A percentile compares a stretch with the other conserved stretches of the same genome.
Evolutionary conservation across 441 rosid species (phyloP).

Genomic region (Adansonia gregorii): DNA sequence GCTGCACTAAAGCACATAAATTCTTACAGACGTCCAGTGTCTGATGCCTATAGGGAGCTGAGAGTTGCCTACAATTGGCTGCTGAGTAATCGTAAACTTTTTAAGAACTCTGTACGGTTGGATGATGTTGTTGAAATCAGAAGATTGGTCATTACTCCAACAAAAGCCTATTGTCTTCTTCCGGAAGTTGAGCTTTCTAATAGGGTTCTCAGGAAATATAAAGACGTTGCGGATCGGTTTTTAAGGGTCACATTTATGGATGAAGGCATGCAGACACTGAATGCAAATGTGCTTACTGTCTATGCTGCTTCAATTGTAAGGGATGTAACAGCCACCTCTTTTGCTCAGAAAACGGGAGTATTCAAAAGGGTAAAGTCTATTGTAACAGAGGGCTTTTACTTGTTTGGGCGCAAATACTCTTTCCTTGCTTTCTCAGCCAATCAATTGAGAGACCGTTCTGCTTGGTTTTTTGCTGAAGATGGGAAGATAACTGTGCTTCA

Average conservation of each 20-base stretch:
- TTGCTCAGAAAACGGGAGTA: slow-evolving; percentile 67
- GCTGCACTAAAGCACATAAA: slow-evolving; percentile 80
- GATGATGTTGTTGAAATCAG: slow-evolving; percentile 69
- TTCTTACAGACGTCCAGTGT: slow-evolving; percentile 63
- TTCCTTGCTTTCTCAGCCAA: slow-evolving; percentile 93
- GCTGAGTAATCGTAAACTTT: slow-evolving; percentile 59
- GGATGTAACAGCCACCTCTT: slow-evolving; percentile 49
- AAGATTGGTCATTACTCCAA: slow-evolving; percentile 83
- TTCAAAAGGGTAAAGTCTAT: slow-evolving; percentile 72
- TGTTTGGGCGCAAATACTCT: slow-evolving; percentile 79
- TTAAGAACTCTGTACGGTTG: slow-evolving; percentile 44
- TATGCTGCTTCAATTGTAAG: slow-evolving; percentile 75
- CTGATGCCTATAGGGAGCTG: slow-evolving; percentile 63
- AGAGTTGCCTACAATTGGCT: slow-evolving; percentile 72
- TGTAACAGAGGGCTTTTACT: slow-evolving; percentile 68
- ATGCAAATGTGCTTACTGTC: slow-evolving; percentile 62
- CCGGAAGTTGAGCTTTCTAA: slow-evolving; percentile 93
- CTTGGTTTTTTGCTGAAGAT: slow-evolving; percentile 92
- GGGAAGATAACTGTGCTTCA: slow-evolving; percentile 43
- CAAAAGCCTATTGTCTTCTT: slow-evolving; percentile 86
- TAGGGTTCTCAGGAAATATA: slow-evolving; percentile 80
- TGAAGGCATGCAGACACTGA: slow-evolving; percentile 77
- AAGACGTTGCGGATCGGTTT: slow-evolving; percentile 63
- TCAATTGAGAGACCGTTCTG: slow-evolving; percentile 90
- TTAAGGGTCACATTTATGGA: slow-evolving; percentile 92